These are phyloP conservation scores for Effrenium voratum DNA, from an alignment of 73 alveolate genomes.

Conservation along the genomic window DNA sequence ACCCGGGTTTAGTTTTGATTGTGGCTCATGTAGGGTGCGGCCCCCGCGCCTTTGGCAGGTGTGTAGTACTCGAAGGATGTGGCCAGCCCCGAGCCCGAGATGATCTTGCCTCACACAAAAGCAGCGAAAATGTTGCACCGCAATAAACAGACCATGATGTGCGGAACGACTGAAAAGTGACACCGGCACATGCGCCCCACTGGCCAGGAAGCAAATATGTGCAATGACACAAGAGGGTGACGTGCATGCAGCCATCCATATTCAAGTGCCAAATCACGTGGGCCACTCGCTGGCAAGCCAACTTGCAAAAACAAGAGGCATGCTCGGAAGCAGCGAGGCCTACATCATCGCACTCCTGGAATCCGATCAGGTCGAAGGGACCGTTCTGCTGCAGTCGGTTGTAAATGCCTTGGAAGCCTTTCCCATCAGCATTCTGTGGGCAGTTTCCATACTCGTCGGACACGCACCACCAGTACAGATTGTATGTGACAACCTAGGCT, in stretches of 20 bases:
- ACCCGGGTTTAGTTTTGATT: too few relatives aligned
- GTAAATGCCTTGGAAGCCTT: conserved; percentile 27
- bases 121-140: background rate
- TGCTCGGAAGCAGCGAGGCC: too few relatives aligned
- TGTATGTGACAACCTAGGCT: conserved; percentile 81
- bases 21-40: too few relatives aligned
- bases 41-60: conserved; percentile 49
- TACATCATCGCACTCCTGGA: conserved; percentile 77
- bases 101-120: background rate
- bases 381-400: conserved; percentile 37
- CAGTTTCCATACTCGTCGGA: conserved; percentile 78
- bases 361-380: conserved; percentile 87
- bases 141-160: background rate
- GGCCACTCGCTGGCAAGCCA: too few relatives aligned
- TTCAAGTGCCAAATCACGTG: too few relatives aligned
- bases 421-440: conserved; percentile 47
- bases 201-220: too few relatives aligned
- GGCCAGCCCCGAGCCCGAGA: conserved; percentile 51
- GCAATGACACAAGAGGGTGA: too few relatives aligned
- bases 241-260: too few relatives aligned
- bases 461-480: conserved; percentile 93
- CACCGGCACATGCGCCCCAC: background rate
- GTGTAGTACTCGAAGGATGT: conserved; percentile 42
- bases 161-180: background rate
- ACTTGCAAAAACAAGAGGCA: too few relatives aligned